Percentiles rank a stretch among this genome's conserved stretches.
Conservation (phyloP, 2,329 filamentous ascomycete species). For the Drechslerella coelobrocha region DNA sequence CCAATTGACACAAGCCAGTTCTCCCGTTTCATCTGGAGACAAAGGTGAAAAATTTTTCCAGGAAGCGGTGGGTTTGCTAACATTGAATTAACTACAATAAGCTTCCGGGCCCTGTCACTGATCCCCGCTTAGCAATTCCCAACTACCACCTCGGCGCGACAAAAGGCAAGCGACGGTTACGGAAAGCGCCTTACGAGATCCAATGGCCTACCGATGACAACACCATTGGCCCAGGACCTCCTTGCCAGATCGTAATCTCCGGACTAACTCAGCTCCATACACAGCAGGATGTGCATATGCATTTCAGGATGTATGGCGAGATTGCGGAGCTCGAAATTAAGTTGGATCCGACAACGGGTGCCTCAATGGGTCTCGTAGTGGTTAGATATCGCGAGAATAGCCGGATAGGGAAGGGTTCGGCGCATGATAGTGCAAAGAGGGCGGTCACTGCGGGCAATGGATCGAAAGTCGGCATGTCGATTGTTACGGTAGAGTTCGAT, state of each 20-base stretch:
- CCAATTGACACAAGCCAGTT: constrained; percentile 1
- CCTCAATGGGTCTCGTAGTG: constrained; percentile 89
- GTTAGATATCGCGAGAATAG: constrained; percentile 81
- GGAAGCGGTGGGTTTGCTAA: constrained; percentile 56
- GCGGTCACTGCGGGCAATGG: constrained; percentile 80
- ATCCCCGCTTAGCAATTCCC: constrained; percentile 77
- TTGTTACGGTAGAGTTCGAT: constrained; percentile 85
- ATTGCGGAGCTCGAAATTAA: constrained; percentile 92
- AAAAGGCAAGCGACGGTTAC: constrained; percentile 75
- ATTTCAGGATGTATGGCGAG: constrained; percentile 82
- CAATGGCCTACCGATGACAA: constrained; percentile 85
- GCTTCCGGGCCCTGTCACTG: constrained; percentile 78
- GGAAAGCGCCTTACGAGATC: constrained; percentile 76
- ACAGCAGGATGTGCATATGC: constrained; percentile 75
- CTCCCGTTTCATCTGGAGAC: constrained; percentile 48
- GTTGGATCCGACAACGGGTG: constrained; percentile 91
- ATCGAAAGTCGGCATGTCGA: constrained; percentile 77
- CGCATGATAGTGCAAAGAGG: constrained; percentile 78
- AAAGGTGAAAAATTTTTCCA: too few species aligned
- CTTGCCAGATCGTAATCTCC: constrained; percentile 89
- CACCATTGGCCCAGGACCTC: constrained; percentile 85
- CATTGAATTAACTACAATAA: constrained; percentile 59
- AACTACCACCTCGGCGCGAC: constrained; percentile 69
- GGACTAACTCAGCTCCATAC: constrained; percentile 91
- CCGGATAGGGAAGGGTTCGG: constrained; percentile 64